Conservation (phyloP, 495 filamentous ascomycete genomes). For the Penicillium steckii region DNA sequence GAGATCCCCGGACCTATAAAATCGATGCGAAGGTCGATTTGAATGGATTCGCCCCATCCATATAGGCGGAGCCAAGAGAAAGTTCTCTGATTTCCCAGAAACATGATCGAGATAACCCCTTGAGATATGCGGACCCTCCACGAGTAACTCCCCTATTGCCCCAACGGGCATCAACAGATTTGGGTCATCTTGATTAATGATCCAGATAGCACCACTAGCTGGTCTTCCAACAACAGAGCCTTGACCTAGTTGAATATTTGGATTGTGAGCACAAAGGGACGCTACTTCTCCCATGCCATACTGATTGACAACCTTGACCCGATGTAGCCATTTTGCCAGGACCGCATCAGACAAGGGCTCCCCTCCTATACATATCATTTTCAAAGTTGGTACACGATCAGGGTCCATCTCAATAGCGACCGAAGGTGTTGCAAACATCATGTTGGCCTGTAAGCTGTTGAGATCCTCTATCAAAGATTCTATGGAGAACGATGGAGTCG, state of each 20-base stretch:
- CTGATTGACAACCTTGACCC: conserved; percentile 47
- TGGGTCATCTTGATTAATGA: conserved; percentile 48
- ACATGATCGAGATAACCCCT: conserved; percentile 50
- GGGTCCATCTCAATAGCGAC: conserved; percentile 39
- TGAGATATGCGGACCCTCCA: conserved; percentile 57
- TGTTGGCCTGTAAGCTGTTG: conserved; percentile 35
- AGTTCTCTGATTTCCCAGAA: conserved; percentile 14
- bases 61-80: conserved; percentile 8
- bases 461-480: conserved; percentile 32
- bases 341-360: conserved; percentile 45
- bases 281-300: conserved; percentile 57
- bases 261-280: conserved; percentile 23
- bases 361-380: conserved; percentile 39
- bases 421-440: conserved; percentile 42
- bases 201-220: conserved; percentile 42
- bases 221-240: conserved; percentile 18
- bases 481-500: conserved; percentile 30
- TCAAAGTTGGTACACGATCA: conserved; percentile 30
- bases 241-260: conserved; percentile 7
- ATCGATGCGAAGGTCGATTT: conserved; percentile 5
- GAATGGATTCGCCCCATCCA: conserved; percentile 18
- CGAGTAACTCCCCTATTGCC: conserved; percentile 53
- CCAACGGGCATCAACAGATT: conserved; percentile 52
- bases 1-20: conserved; percentile 78
- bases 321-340: conserved; percentile 44